Percentiles rank a stretch among this genome's conserved stretches.
Evolutionary conservation across 1,139 yeast genomes (phyloP).

Genomic region (Yamadazyma spencermartinsiae): DNA sequence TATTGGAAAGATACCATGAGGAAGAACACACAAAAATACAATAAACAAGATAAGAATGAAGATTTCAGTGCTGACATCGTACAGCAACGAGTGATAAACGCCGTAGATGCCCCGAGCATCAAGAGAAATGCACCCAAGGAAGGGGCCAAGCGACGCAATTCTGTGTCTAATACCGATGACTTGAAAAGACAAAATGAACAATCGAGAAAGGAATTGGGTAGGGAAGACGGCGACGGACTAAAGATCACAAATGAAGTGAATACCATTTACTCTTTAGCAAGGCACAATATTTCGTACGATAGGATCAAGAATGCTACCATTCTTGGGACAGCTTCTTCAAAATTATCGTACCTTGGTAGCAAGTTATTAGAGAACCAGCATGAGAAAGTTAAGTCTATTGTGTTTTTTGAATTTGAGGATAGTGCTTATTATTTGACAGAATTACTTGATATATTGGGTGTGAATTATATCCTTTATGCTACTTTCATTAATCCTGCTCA

Average conservation of each 20-base stretch:
- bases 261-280: conserved; percentile 15
- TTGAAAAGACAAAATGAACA: conserved; percentile 11
- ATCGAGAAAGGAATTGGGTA: conserved; percentile 13
- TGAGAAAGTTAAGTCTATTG: conserved; percentile 51
- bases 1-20: conserved; percentile 50
- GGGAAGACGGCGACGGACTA: conserved; percentile 22
- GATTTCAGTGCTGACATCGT: conserved; percentile 18
- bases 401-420: conserved; percentile 72
- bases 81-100: conserved; percentile 15
- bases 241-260: conserved; percentile 20
- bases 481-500: conserved; percentile 53
- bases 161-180: conserved; percentile 6
- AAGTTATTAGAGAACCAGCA: conserved; percentile 53
- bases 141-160: conserved; percentile 3
- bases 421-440: conserved; percentile 69
- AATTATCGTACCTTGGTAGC: conserved; percentile 58
- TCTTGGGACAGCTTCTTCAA: conserved; percentile 61
- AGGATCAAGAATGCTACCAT: conserved; percentile 36
- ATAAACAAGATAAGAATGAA: conserved; percentile 27
- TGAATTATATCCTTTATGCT: conserved; percentile 63
- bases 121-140: conserved; percentile 4
- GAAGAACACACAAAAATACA: conserved; percentile 33
- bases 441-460: conserved; percentile 58
- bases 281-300: conserved; percentile 20
- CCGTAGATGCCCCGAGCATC: conserved; percentile 15